A percentile compares a stretch with the other conserved stretches of the same genome.
These are phyloP conservation scores for Aaosphaeria pasadenensis DNA, from an alignment of 2,329 filamentous ascomycete genomes.

Conservation along the genomic window DNA sequence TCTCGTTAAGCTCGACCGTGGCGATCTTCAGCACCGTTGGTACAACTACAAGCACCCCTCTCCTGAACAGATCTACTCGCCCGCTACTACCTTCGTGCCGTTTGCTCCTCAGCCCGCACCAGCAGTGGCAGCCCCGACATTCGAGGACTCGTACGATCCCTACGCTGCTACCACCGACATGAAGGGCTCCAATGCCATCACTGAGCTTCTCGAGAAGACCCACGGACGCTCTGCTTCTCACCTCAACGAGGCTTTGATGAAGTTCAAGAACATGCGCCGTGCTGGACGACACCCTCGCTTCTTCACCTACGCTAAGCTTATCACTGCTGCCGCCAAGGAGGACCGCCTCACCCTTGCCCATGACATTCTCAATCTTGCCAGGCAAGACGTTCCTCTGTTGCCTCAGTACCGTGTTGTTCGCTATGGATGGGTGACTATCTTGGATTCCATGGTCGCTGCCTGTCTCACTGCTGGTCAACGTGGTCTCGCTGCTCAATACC, in stretches of 20 bases:
- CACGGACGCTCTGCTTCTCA: slow-evolving; percentile 70
- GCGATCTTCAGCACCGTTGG: slow-evolving; percentile 54
- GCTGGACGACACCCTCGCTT: slow-evolving; percentile 89
- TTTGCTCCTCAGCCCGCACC: slow-evolving; percentile 47
- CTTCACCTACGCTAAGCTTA: slow-evolving; percentile 95
- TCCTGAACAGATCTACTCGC: slow-evolving; percentile 41
- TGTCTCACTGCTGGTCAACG: slow-evolving; percentile 82
- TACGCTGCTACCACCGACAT: slow-evolving; percentile 89
- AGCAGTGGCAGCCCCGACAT: slow-evolving; percentile 57
- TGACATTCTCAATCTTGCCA: slow-evolving; percentile 86
- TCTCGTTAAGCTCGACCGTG: slow-evolving; percentile 51
- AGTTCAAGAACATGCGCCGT: slow-evolving; percentile 91
- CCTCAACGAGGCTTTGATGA: slow-evolving; percentile 74
- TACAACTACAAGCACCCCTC: slow-evolving; percentile 55
- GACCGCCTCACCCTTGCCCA: slow-evolving; percentile 77
- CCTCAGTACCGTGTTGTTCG: slow-evolving; percentile 82
- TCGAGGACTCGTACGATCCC: slow-evolving; percentile 84
- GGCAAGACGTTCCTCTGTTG: slow-evolving; percentile 80
- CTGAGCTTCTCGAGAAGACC: slow-evolving; percentile 80
- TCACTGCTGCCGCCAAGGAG: slow-evolving; percentile 82
- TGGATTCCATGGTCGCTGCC: slow-evolving; percentile 94
- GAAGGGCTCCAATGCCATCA: slow-evolving; percentile 87
- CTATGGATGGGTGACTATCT: slow-evolving; percentile 93
- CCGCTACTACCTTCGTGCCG: slow-evolving; percentile 48
- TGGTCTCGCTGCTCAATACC: slow-evolving; percentile 76